These are phyloP conservation scores for Westerdykella ornata DNA, from an alignment of 2,329 filamentous ascomycete species.

Conservation along the genomic window DNA sequence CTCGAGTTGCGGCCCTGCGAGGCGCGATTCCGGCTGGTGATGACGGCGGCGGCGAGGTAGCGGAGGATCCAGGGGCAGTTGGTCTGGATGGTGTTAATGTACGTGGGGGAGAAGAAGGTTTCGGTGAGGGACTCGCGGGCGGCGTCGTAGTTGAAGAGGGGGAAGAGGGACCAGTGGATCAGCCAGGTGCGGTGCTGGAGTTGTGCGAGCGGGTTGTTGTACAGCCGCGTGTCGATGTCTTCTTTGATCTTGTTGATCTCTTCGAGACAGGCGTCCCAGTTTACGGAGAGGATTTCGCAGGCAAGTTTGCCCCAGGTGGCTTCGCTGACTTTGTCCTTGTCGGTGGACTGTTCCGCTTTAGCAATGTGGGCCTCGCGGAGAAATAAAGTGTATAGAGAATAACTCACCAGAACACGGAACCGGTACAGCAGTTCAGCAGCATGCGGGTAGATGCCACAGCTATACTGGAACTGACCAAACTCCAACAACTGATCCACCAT, in stretches of 20 bases:
- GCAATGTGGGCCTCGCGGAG: background rate
- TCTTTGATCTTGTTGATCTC: slow-evolving; percentile 60
- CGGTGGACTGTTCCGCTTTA: slow-evolving; percentile 57
- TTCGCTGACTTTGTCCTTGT: slow-evolving; percentile 93
- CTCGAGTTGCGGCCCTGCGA: slow-evolving; percentile 64
- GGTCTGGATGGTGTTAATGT: slow-evolving; percentile 99
- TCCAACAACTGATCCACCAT: slow-evolving; percentile 96
- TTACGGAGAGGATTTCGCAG: slow-evolving; percentile 87
- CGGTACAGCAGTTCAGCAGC: slow-evolving; percentile 93
- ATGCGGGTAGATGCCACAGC: slow-evolving; percentile 85
- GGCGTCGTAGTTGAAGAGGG: slow-evolving; percentile 94
- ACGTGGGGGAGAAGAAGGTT: slow-evolving; percentile 92
- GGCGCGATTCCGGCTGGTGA: slow-evolving; percentile 70
- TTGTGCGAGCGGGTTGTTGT: slow-evolving; percentile 93
- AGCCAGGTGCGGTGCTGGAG: slow-evolving; percentile 95
- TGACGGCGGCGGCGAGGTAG: slow-evolving; percentile 89
- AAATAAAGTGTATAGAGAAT: background rate
- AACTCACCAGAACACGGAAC: slow-evolving; percentile 72
- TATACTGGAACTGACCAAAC: slow-evolving; percentile 96
- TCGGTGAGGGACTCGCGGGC: slow-evolving; percentile 88
- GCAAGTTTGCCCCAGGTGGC: slow-evolving; percentile 98
- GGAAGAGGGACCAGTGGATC: slow-evolving; percentile 97
- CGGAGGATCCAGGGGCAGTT: slow-evolving; percentile 93
- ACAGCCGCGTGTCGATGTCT: slow-evolving; percentile 85
- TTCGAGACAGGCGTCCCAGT: slow-evolving; percentile 79